Percentiles rank a stretch among this genome's conserved stretches.
phyloP scores from a whole-genome alignment of 2,329 filamentous ascomycete species.

The Diaporthe aspalathi region DNA sequence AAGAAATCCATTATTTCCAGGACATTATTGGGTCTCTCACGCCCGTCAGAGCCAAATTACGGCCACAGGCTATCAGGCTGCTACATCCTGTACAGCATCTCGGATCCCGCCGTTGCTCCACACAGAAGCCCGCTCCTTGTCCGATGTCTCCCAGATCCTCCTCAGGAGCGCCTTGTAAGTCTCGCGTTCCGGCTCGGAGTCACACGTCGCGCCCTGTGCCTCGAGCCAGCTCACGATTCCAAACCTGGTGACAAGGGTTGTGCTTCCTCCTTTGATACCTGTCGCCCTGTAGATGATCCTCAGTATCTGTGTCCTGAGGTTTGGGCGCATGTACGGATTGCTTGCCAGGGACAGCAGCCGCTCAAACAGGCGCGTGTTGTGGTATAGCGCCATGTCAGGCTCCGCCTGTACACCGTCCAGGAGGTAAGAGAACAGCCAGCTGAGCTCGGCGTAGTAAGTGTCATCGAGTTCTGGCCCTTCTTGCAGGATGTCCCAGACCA shows the following conservation, averaged over 20 bases:
- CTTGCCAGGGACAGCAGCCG: constrained; percentile 76
- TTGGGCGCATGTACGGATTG: constrained; percentile 71
- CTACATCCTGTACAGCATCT: constrained; percentile 28
- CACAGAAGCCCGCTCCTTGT: constrained; percentile 70
- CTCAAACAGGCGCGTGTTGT: constrained; percentile 76
- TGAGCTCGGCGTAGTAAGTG: constrained; percentile 76
- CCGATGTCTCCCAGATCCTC: constrained; percentile 73
- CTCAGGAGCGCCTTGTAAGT: constrained; percentile 66
- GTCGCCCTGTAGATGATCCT: constrained; percentile 75
- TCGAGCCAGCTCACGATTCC: constrained; percentile 82
- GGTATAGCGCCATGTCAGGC: constrained; percentile 71
- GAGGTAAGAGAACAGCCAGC: constrained; percentile 80
- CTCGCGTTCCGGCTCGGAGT: constrained; percentile 55
- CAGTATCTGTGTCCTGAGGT: constrained; percentile 69
- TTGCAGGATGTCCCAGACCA: constrained; percentile 72
- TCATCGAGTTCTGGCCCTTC: constrained; percentile 79
- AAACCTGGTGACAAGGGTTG: constrained; percentile 82
- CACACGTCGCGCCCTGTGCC: constrained; percentile 61
- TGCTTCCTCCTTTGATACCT: constrained; percentile 77
- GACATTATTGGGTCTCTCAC: too few relatives aligned
- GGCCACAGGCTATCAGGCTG: not conserved
- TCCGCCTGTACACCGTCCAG: constrained; percentile 72
- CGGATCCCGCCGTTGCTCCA: constrained; percentile 71
- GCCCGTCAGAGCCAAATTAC: not conserved
- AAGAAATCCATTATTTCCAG: too few relatives aligned